Percentiles rank a stretch among this genome's conserved stretches.
Evolutionary conservation across 495 filamentous ascomycete species (phyloP).

Genomic region (Neurospora sp.): DNA sequence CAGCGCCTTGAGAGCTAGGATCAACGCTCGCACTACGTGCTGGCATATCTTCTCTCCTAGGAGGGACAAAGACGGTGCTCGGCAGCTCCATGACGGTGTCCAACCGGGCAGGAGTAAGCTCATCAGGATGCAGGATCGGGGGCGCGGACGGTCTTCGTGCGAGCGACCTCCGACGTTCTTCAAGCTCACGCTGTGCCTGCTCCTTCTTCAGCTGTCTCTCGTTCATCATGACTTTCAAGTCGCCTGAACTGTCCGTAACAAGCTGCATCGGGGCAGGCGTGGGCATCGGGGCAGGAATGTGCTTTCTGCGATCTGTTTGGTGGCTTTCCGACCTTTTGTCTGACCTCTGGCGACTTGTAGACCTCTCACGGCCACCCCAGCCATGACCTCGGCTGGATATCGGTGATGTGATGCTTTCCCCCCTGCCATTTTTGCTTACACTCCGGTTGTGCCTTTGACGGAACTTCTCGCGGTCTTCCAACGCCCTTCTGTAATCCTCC

Average conservation of each 20-base stretch:
- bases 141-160: conserved; percentile 70
- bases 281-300: conserved; percentile 12
- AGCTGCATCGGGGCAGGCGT: conserved; percentile 25
- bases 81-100: conserved; percentile 12
- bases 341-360: conserved; percentile 6
- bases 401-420: conserved; percentile 12
- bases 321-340: conserved; percentile 42
- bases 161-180: conserved; percentile 75
- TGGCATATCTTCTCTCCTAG: conserved; percentile 27
- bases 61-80: conserved; percentile 27
- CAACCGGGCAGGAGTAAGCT: conserved; percentile 34
- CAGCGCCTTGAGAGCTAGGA: conserved; percentile 11
- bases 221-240: conserved; percentile 37
- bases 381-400: conserved; percentile 9
- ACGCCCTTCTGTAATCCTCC: conserved; percentile 49
- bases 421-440: conserved; percentile 38
- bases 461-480: conserved; percentile 52
- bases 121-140: conserved; percentile 67
- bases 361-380: conserved; percentile 37
- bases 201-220: conserved; percentile 57
- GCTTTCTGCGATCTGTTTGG: conserved; percentile 15
- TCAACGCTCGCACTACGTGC: conserved; percentile 38
- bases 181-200: conserved; percentile 72
- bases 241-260: conserved; percentile 22
- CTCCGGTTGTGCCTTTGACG: conserved; percentile 49